These are phyloP conservation scores for Magnusiomyces sp. DNA, from an alignment of 1,139 yeast species.

Conservation along the genomic window DNA sequence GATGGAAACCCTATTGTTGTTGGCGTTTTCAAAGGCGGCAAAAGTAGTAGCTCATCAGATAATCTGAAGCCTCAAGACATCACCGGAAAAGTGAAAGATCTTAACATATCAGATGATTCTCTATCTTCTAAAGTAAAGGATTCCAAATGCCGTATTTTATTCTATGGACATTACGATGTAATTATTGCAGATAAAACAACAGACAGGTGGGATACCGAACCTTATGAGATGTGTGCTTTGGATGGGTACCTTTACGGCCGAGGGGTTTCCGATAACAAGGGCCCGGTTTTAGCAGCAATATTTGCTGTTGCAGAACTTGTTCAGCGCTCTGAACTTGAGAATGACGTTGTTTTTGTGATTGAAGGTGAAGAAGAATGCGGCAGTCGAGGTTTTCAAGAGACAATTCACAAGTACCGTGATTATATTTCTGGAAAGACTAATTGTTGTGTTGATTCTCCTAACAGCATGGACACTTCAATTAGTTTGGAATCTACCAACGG, in stretches of 20 bases:
- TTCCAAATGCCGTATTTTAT: slow-evolving; percentile 39
- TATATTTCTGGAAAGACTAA: no score
- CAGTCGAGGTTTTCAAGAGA: slow-evolving; percentile 71
- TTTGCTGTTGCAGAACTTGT: slow-evolving; percentile 75
- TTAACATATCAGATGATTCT: no score
- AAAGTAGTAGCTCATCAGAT: not conserved
- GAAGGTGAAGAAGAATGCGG: slow-evolving; percentile 98
- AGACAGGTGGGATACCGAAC: slow-evolving; percentile 65
- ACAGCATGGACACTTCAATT: no score
- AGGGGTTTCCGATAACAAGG: slow-evolving; percentile 92
- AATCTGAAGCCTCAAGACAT: slow-evolving; percentile 10
- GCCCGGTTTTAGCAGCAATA: slow-evolving; percentile 84
- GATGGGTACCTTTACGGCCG: slow-evolving; percentile 87
- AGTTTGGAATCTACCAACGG: no score
- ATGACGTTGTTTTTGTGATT: slow-evolving; percentile 73
- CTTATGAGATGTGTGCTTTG: slow-evolving; percentile 62
- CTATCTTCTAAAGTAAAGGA: slow-evolving; percentile 5
- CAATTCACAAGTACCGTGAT: slow-evolving; percentile 33
- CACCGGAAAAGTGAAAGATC: not conserved
- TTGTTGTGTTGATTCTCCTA: no score
- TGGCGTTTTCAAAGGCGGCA: slow-evolving; percentile 50
- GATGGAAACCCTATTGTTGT: slow-evolving; percentile 78
- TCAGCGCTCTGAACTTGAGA: slow-evolving; percentile 43
- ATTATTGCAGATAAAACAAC: slow-evolving; percentile 54
- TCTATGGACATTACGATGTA: slow-evolving; percentile 97